Evolutionary conservation across 2,329 filamentous ascomycete genomes (phyloP), one percentile per base, ranked within the genome.

Genomic region (Neodidymelliopsis sp.): DNA sequence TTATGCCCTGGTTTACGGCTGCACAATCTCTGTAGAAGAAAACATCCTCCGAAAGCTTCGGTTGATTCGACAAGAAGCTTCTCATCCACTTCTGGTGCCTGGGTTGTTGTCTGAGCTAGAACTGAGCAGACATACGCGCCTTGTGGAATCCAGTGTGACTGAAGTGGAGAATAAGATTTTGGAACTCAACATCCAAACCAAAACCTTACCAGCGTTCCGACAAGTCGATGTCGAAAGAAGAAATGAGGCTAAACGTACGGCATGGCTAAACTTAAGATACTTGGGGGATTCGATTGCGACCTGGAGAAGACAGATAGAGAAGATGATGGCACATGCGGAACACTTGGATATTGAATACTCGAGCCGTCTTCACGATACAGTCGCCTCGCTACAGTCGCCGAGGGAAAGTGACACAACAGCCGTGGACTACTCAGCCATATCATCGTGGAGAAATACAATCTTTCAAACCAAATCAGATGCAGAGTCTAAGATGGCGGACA

Each of bases 31-130:
- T 2, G 45, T 36, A 0, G 56, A 63, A 19, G 35, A 35, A 9
- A n/a, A 31, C 2, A 52, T 63, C 3, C 20, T 63, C 1, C 29
- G 20, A n/a, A 37, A 45, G n/a, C 33, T 63, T 2, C 16, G 15
- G 12, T 12, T 23, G 2, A 15, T 61, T 11, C 31, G 10, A 11
- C 11, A 11, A 12, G 56, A 57, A 43, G 56, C 51, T 6, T 19
- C 33, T 0, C 57, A 63, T 41, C 56, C 58, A 12, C 23, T 63
- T 1, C 40, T 63, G 4, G 2, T 61, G 4, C 53, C 56, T 0
- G 58, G 56, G 1, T 51, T 63, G 1, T 37, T 63, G 31, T 40
- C 49, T 8, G 60, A 63, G 25, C 7, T 61, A 1, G 60, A 63
- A 30, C 19, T 46, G 2, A 10, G 5, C 1, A 42, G 60, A 8